Evolutionary conservation across 2,329 filamentous ascomycete species (phyloP).

Genomic region (Septoria linicola): DNA sequence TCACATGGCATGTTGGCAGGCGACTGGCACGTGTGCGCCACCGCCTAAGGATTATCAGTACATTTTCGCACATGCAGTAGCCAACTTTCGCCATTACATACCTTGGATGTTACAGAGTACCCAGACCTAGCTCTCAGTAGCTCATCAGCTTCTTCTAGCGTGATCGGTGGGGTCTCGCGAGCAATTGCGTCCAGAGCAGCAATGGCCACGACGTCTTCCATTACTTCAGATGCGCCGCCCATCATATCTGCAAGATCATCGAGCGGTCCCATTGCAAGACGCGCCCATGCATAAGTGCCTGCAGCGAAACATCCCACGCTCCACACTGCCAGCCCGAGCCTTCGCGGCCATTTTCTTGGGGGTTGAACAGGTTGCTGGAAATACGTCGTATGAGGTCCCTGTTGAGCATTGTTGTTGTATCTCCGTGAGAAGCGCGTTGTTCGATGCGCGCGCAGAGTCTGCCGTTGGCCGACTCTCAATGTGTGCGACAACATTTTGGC

Average conservation of each 20-base stretch:
- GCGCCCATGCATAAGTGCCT: constrained; percentile 25
- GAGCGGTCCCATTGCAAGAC: constrained; percentile 13
- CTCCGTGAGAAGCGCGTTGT: constrained; percentile 23
- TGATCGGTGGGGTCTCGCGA: constrained; percentile 25
- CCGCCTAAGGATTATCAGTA: constrained; percentile 14
- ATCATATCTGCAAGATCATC: constrained; percentile 12
- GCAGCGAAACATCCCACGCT: constrained; percentile 26
- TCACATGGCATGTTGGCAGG: constrained; percentile 36
- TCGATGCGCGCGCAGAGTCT: constrained; percentile 5
- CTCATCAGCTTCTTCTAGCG: constrained; percentile 25
- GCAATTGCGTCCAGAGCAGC: constrained; percentile 24
- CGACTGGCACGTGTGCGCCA: constrained; percentile 30
- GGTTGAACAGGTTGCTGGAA: constrained; percentile 33
- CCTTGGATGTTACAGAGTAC: constrained; percentile 28
- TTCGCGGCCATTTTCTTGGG: constrained; percentile 24
- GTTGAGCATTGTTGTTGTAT: constrained; percentile 25
- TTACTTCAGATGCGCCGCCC: constrained; percentile 12
- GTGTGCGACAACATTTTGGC: constrained; percentile 19
- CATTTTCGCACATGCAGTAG: background rate
- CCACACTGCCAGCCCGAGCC: constrained; percentile 26
- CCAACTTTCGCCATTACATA: background rate
- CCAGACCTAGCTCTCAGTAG: constrained; percentile 26
- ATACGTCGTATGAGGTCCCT: constrained; percentile 33
- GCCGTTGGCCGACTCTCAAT: constrained; percentile 12
- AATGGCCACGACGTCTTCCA: constrained; percentile 25